phyloP scores from a whole-genome alignment of 2,329 filamentous ascomycete genomes.

The Ceratocystis smalleyi region DNA sequence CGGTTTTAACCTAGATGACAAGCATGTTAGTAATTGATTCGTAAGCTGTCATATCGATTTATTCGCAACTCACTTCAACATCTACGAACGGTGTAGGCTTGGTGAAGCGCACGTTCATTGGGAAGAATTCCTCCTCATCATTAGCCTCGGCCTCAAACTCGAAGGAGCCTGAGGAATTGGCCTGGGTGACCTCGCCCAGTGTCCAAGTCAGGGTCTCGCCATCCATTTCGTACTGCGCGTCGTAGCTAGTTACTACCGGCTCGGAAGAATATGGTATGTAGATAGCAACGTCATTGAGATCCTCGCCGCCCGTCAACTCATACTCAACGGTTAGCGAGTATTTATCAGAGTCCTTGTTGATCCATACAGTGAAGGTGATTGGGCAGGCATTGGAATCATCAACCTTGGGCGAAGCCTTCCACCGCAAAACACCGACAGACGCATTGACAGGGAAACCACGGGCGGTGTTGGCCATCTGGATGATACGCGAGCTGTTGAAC shows the following conservation, averaged over 20 bases:
- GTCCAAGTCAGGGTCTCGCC: slow-evolving; percentile 91
- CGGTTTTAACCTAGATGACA: slow-evolving; percentile 40
- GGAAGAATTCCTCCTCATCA: slow-evolving; percentile 93
- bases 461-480: slow-evolving; percentile 76
- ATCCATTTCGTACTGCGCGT: slow-evolving; percentile 84
- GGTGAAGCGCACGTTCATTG: slow-evolving; percentile 80
- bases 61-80: slow-evolving; percentile 54
- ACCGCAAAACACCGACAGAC: slow-evolving; percentile 79
- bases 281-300: slow-evolving; percentile 70
- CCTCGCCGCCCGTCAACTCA: slow-evolving; percentile 68
- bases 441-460: slow-evolving; percentile 93
- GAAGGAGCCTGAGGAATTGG: slow-evolving; percentile 71
- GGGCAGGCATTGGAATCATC: slow-evolving; percentile 71
- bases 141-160: slow-evolving; percentile 85
- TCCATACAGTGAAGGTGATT: slow-evolving; percentile 95
- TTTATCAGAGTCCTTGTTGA: slow-evolving; percentile 71
- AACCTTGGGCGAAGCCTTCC: slow-evolving; percentile 69
- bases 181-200: slow-evolving; percentile 69
- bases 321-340: slow-evolving; percentile 92
- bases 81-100: slow-evolving; percentile 79
- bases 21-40: not conserved
- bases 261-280: slow-evolving; percentile 78
- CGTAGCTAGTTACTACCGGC: slow-evolving; percentile 79
- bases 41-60: not conserved
- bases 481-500: slow-evolving; percentile 67